Base-by-base conservation (phyloP, 148 eudicot species). In the Rheum nobile region DNA sequence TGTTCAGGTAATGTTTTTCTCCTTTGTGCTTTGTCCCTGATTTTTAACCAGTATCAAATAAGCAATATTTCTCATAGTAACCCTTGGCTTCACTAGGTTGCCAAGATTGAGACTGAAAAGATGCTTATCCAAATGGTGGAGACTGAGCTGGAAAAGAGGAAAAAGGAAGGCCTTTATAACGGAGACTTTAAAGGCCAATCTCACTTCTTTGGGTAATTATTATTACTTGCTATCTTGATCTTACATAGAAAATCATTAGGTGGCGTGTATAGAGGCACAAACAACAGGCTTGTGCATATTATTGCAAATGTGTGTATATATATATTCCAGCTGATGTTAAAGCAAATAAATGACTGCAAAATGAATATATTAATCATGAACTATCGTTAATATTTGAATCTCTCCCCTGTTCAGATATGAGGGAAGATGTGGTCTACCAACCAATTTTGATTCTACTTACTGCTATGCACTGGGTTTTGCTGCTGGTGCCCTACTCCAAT, bases 101-200 rank as follows among this genome's bases (percentile, higher is more conserved):
- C 97, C 35, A 92, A 92, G 85, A 92, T 96, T 46, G 97, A 92
- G 85, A 96, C 99, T 38, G 97, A 92, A 82, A 96, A 96, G 84
- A 92, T 92, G 96, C 94, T 96, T 75, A 96, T 92, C 76, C 97
- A 96, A 81, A 96, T 96, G 99, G 99, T 89, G 75, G 97, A 92
- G 84, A 86, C 91, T 74, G 99, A 95, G 79, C 73, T 96, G 80
- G 92, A 86, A 76, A 84, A 81, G 74, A 87, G 94, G 87, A 96
- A 85, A 80, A 81, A 83, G 65, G 83, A 41, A 32, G 88, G 89
- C 77, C 77, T 74, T 72, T 92, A 90, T 78, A 87, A 84, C 29
- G 83, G 81, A 46, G 80, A 86, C 55, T 96, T 92, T 80, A 88
- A 81, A 75, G 99, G 97, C 67, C 99, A 96, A 80, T 88, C 97